Percentiles rank a stretch among this genome's conserved stretches.
Evolutionary conservation across 2,329 filamentous ascomycete genomes (phyloP).

Genomic region (Beauveria varroae): DNA sequence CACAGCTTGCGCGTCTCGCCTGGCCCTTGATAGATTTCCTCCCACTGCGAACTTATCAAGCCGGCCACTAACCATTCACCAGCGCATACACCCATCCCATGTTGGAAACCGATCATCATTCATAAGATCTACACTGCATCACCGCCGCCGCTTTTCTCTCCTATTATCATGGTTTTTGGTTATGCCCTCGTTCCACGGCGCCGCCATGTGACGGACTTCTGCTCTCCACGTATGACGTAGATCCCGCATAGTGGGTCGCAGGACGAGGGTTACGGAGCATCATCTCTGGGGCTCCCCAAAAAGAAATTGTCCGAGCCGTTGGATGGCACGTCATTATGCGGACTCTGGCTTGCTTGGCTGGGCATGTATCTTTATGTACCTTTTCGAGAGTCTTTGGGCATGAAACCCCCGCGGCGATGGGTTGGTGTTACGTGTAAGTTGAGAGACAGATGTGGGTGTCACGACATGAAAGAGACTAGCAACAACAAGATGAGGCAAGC

Average conservation of each 20-base stretch:
- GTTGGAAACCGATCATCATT: not conserved
- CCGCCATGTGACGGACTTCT: not conserved
- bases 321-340: not conserved
- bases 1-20: no score
- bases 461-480: not conserved
- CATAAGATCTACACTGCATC: not conserved
- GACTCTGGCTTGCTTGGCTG: not conserved
- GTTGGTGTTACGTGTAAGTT: not conserved
- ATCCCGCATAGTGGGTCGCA: not conserved
- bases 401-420: not conserved
- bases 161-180: not conserved
- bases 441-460: not conserved
- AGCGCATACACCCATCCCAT: no score
- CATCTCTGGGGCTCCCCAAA: not conserved
- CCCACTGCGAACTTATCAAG: no score
- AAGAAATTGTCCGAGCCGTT: not conserved
- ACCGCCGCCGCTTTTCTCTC: not conserved
- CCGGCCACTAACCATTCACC: no score
- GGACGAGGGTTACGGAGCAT: not conserved
- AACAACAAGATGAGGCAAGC: no score
- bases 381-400: not conserved
- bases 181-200: not conserved
- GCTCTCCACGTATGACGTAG: slow-evolving; percentile 1
- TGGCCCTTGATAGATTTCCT: no score
- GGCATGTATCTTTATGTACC: slow-evolving; percentile 5